These are phyloP conservation scores for Volvox carteri DNA, from an alignment of 163 green algal genomes.

Conservation along the genomic window DNA sequence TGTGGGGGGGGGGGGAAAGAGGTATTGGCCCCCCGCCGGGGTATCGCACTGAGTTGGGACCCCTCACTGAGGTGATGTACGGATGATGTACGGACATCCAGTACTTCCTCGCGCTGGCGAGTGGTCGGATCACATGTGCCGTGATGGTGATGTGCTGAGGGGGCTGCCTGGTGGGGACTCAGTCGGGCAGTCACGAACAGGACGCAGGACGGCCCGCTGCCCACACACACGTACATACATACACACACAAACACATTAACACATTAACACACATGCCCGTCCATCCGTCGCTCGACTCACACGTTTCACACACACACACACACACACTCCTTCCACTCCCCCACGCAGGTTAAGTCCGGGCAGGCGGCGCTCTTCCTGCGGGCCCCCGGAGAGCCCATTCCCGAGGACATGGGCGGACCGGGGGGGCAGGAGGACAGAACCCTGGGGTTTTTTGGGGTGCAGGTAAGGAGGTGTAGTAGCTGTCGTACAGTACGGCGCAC, in stretches of 20 bases:
- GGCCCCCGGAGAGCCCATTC: slow-evolving; percentile 5
- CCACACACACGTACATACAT: not conserved
- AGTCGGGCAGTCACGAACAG: not conserved
- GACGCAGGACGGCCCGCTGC: not conserved
- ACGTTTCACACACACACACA: not conserved
- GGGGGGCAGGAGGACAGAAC: slow-evolving; percentile 28
- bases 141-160: too few relatives aligned
- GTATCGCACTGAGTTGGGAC: too few relatives aligned
- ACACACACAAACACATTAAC: not conserved
- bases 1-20: too few relatives aligned
- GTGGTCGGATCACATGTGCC: too few relatives aligned
- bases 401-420: slow-evolving; percentile 55
- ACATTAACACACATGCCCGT: not conserved
- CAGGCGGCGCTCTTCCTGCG: slow-evolving; percentile 61
- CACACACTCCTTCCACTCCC: too few relatives aligned
- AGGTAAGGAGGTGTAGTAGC: slow-evolving; percentile 19
- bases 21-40: too few relatives aligned
- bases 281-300: not conserved
- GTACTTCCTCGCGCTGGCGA: too few relatives aligned
- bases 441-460: slow-evolving; percentile 55
- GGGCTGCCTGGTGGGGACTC: too few relatives aligned
- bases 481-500: too few relatives aligned
- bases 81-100: too few relatives aligned
- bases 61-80: too few relatives aligned
- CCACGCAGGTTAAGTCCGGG: slow-evolving; percentile 49